Evolutionary conservation across 2,329 filamentous ascomycete species (phyloP).

Genomic region (Cordyceps fumosorosea): DNA sequence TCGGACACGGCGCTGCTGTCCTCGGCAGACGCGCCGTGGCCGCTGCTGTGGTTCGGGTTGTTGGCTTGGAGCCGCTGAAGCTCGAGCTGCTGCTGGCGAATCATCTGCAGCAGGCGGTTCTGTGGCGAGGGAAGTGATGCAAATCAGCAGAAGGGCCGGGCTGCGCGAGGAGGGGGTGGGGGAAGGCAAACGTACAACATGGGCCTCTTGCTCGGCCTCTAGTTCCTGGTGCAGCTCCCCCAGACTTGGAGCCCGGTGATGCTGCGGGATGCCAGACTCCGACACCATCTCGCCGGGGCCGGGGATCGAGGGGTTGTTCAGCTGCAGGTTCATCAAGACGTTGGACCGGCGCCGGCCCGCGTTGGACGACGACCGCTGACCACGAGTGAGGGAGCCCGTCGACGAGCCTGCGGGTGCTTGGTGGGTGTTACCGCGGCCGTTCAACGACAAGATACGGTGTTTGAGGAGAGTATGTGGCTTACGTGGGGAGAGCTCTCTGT

Average conservation of each 20-base stretch:
- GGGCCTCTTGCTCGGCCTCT: conserved; percentile 71
- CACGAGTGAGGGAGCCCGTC: conserved; percentile 41
- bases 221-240: conserved; percentile 74
- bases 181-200: conserved; percentile 49
- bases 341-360: conserved; percentile 57
- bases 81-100: conserved; percentile 67
- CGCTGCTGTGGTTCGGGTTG: conserved; percentile 25
- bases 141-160: neutral
- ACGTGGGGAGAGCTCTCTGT: conserved; percentile 56
- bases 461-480: conserved; percentile 20
- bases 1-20: conserved; percentile 44
- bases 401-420: conserved; percentile 37
- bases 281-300: conserved; percentile 63
- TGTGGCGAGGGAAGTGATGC: conserved; percentile 21
- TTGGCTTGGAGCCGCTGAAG: conserved; percentile 52
- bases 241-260: conserved; percentile 62
- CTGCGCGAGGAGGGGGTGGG: neutral
- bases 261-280: conserved; percentile 48
- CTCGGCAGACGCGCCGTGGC: conserved; percentile 39
- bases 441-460: neutral
- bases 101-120: conserved; percentile 73
- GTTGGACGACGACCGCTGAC: conserved; percentile 38
- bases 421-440: neutral
- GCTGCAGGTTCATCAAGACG: conserved; percentile 65
- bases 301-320: conserved; percentile 64